Base-by-base conservation (phyloP, 2,329 filamentous ascomycete species). In the Colletotrichum zoysiae region DNA sequence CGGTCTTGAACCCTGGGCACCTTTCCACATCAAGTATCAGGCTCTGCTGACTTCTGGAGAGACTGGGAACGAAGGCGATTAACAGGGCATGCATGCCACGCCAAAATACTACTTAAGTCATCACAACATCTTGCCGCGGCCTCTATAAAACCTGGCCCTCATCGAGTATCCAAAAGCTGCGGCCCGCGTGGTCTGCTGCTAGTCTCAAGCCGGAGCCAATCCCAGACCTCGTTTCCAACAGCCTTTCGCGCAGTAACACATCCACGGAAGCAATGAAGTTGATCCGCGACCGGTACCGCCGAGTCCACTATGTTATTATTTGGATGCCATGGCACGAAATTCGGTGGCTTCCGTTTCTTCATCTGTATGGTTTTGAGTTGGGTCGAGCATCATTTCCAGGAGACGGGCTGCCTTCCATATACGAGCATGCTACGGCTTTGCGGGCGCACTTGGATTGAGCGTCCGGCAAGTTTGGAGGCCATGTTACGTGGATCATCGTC, bases 401-500 rank as follows among this genome's bases (percentile, higher is more conserved):
- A 81, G 1, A 78, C 81, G 2, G 81, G 63, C 65, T 82, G 76
- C 11, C 80, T 20, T 1, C 42, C 18, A 74, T 30, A 82, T 79
- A 60, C 79, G 8, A 81, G 58, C 9, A 76, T 67, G 9, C 72
- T 70, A 2, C 76, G 73, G 5, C 79, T 79, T 20, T 76, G 73
- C n/a, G 78, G 74, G 16, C 75, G 67, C 18, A 78, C 78, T 40
- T 77, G 68, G 0, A 76, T 38, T 3, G 83, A 75, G 5, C 79
- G 76, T 2, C 67, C 67, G 0, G 80, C 79, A 64, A 83, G 81
- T 57, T 80, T 80, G 9, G 78, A 78, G 1, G 82, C 81, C 9
- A 82, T 71, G 65, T 80, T 82, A 35, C 77, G 74, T 3, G 62
- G 56, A 16, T 56, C 26, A n/a, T 70, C 71, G 40, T 75, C 74